Percentiles rank a stretch among this genome's conserved stretches.
Evolutionary conservation across 768 basidiomycete genomes (phyloP).

Genomic region (Tylopilus plumbeoviolaceoides): DNA sequence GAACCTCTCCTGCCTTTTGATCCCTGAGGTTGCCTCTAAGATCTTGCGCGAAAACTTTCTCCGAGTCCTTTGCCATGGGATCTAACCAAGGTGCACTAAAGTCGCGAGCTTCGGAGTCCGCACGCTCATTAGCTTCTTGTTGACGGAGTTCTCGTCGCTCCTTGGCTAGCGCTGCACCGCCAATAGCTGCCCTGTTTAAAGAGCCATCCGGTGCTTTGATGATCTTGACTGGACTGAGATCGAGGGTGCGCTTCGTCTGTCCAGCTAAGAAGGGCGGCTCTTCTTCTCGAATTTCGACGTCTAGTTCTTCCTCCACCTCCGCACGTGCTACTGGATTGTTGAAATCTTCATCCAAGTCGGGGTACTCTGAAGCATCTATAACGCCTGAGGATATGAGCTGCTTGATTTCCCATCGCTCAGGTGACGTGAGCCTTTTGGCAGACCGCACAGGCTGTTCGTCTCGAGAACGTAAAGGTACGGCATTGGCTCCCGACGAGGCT

Average conservation of each 20-base stretch:
- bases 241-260: constrained; percentile 92
- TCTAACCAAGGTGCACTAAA: constrained; percentile 97
- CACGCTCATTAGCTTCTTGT: constrained; percentile 91
- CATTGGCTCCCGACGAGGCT: constrained; percentile 79
- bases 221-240: constrained; percentile 95
- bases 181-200: constrained; percentile 90
- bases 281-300: constrained; percentile 95
- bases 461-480: constrained; percentile 67
- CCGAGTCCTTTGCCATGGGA: constrained; percentile 88
- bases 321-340: constrained; percentile 70
- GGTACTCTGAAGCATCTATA: constrained; percentile 89
- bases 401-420: constrained; percentile 99
- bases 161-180: constrained; percentile 90
- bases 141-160: constrained; percentile 92
- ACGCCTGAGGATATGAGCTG: constrained; percentile 96
- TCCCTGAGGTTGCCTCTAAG: constrained; percentile 76
- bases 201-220: constrained; percentile 99
- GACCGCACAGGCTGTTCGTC: constrained; percentile 56
- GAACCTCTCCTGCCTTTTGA: constrained; percentile 76
- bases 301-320: constrained; percentile 94
- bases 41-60: constrained; percentile 92
- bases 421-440: constrained; percentile 88
- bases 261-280: constrained; percentile 95
- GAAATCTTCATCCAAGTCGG: constrained; percentile 86
- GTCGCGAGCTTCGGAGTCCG: constrained; percentile 91